Conservation (phyloP, 2,329 filamentous ascomycete species). For the Davidsoniella australis region DNA sequence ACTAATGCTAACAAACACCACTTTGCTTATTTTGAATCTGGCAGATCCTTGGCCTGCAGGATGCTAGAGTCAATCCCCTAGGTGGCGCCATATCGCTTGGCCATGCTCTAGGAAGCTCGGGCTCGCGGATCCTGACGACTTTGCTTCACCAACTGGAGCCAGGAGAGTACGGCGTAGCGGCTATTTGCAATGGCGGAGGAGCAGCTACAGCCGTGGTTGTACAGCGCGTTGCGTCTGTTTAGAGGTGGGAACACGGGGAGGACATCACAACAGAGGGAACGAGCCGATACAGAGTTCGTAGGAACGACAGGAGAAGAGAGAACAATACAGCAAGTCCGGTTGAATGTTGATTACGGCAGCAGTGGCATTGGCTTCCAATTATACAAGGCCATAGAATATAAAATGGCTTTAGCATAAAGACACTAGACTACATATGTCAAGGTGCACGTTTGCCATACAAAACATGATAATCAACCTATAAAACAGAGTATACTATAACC, state of each 20-base stretch:
- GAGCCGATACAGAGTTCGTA: no score
- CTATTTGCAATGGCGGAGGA: slow-evolving; percentile 93
- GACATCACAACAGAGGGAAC: neutral
- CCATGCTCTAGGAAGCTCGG: slow-evolving; percentile 84
- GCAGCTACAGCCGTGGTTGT: slow-evolving; percentile 84
- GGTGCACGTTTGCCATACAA: no score
- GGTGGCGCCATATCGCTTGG: slow-evolving; percentile 86
- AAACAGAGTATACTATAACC: no score
- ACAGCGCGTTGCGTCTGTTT: slow-evolving; percentile 54
- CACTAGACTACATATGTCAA: no score
- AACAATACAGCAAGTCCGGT: neutral
- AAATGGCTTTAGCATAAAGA: no score
- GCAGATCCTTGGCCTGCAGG: slow-evolving; percentile 62
- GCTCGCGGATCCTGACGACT: slow-evolving; percentile 77
- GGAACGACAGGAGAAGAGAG: neutral
- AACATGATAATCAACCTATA: no score
- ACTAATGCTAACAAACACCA: slow-evolving; percentile 13
- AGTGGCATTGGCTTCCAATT: no score
- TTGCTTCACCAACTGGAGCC: slow-evolving; percentile 80
- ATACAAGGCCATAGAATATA: no score
- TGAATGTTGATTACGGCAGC: no score
- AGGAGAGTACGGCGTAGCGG: slow-evolving; percentile 86
- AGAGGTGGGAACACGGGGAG: slow-evolving; percentile 11
- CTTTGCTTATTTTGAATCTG: slow-evolving; percentile 3
- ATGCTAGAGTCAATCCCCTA: slow-evolving; percentile 67